Conservation (phyloP, 2,329 filamentous ascomycete species). For the Exophiala xenobiotica region DNA sequence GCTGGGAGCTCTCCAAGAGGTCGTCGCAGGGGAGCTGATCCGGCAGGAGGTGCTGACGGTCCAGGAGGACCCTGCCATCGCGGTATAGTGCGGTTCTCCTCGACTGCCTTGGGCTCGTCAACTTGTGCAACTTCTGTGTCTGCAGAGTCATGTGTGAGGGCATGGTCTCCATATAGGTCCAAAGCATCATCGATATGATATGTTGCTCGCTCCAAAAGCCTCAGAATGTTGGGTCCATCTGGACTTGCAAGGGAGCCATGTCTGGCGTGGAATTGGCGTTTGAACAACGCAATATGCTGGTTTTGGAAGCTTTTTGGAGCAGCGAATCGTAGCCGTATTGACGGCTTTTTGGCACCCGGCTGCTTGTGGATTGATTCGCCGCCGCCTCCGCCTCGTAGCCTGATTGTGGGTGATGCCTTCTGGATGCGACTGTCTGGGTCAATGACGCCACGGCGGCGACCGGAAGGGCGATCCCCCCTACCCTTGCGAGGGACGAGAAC, state of each 20-base stretch:
- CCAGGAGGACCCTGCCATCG: not conserved
- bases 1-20: not conserved
- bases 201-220: not conserved
- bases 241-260: not conserved
- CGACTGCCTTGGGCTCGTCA: too few species aligned
- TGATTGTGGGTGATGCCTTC: conserved; percentile 5
- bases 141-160: not conserved
- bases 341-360: not conserved
- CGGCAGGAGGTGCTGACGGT: too few species aligned
- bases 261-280: not conserved
- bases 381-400: conserved; percentile 15
- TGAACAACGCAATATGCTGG: not conserved
- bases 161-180: not conserved
- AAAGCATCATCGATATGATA: not conserved
- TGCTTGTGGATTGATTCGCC: not conserved
- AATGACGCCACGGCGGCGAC: not conserved
- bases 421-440: conserved; percentile 11
- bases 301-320: not conserved
- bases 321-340: not conserved
- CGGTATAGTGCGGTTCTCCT: not conserved
- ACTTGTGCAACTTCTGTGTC: not conserved
- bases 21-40: too few species aligned
- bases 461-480: not conserved
- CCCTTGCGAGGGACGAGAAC: not conserved
- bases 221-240: not conserved